Evolutionary conservation across 1,284 basidiomycete genomes (phyloP).

Genomic region (Coniferiporia sulphurascens): DNA sequence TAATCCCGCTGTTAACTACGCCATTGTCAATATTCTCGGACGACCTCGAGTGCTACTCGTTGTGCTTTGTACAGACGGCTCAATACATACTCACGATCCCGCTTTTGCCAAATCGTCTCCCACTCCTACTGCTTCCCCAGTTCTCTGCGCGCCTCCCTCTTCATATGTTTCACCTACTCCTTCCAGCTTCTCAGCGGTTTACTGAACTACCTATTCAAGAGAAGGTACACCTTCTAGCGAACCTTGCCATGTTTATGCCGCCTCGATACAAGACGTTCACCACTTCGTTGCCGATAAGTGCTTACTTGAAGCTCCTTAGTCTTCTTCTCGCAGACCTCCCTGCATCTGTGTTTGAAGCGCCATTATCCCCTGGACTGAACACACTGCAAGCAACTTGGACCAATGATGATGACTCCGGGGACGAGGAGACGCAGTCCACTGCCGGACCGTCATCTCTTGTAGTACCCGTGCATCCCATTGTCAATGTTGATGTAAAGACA

Average conservation of each 20-base stretch:
- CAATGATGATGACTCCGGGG: constrained; percentile 6
- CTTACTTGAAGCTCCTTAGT: constrained; percentile 52
- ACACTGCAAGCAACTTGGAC: constrained; percentile 19
- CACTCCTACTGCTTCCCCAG: constrained; percentile 43
- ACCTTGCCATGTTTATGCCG: constrained; percentile 55
- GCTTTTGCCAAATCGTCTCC: constrained; percentile 63
- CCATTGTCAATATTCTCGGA: constrained; percentile 24
- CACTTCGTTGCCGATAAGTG: constrained; percentile 39
- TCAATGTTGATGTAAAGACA: constrained; percentile 13
- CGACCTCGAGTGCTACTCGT: constrained; percentile 11
- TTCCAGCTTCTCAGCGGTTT: constrained; percentile 30
- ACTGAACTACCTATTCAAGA: constrained; percentile 26
- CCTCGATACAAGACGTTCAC: constrained; percentile 46
- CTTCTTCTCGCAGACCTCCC: constrained; percentile 52
- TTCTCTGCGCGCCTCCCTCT: constrained; percentile 44
- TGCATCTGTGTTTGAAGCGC: constrained; percentile 44
- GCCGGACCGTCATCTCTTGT: background rate
- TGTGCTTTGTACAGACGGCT: constrained; percentile 33
- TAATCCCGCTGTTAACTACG: constrained; percentile 31
- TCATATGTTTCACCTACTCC: constrained; percentile 31
- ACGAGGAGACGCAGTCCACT: background rate
- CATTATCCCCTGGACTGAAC: constrained; percentile 21
- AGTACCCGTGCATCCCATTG: background rate
- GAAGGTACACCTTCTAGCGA: constrained; percentile 58
- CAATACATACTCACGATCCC: constrained; percentile 54